Evolutionary conservation across 225 moss, liverwort and hornwort genomes (phyloP), one percentile per base, ranked within the genome.

Genomic region (Pleurozium schreberi): DNA sequence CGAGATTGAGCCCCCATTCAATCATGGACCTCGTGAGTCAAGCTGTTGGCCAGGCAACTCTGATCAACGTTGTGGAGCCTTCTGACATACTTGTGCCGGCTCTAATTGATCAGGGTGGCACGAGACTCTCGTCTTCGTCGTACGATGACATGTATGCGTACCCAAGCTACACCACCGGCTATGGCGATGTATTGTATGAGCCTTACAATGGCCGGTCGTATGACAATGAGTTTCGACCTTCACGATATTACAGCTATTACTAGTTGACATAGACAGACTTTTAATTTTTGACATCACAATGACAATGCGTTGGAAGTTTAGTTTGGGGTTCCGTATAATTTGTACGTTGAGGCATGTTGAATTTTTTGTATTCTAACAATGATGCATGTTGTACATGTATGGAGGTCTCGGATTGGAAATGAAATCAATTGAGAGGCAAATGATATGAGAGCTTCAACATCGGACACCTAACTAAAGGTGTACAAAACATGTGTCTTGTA

Each of bases 141-240:
- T 89, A 89, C 0, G 90, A 94, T 19, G 92, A 93, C 34, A 66
- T 88, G 89, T 90, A 88, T 53, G n/a, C 55, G 0, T 90, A 89
- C 23, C 90, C 88, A 2, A 74, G 74, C n/a, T 64, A 74, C 52
- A 31, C 42, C 52, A 20, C 42, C 0, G 60, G 86, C 59, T 92
- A 90, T 3, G 59, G 27, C 9, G 1, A 58, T 11, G 26, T 30
- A 31, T 26, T 57, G 5, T 93, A 88, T 52, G 90, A 91, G 30
- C 92, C 94, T 27, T 94, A 93, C 50, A 53, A 64, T 11, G 94
- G 94, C 14, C 84, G 92, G 30, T 92, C 93, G 0, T 93, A 93
- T 2, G 93, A 93, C 49, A 94, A 90, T 4, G 92, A 93, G 65
- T 94, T 94, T 64, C 92, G 89, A 10, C 93, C 94, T 0, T 87